These are phyloP conservation scores for Platismatia glauca DNA, from an alignment of 495 filamentous ascomycete genomes.

Conservation along the genomic window DNA sequence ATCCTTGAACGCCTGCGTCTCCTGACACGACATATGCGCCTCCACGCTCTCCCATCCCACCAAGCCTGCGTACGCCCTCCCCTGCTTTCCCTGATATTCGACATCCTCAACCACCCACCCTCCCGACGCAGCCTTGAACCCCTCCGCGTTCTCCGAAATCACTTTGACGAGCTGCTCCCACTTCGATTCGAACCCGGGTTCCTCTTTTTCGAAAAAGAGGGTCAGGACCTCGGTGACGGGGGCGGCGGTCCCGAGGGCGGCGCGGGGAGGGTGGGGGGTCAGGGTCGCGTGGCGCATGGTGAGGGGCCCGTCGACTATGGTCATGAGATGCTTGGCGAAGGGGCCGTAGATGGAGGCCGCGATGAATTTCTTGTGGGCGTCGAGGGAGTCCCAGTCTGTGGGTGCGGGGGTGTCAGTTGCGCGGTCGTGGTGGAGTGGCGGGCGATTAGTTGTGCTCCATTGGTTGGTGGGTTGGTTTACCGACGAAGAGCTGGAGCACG, in stretches of 20 bases:
- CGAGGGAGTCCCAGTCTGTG: slow-evolving; percentile 23
- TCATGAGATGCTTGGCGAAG: slow-evolving; percentile 19
- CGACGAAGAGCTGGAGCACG: slow-evolving; percentile 19
- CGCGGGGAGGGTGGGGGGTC: slow-evolving; percentile 27
- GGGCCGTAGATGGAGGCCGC: slow-evolving; percentile 16
- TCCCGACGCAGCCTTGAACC: slow-evolving; percentile 22
- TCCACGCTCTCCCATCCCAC: slow-evolving; percentile 50
- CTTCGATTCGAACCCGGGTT: slow-evolving; percentile 24
- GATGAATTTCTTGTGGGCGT: slow-evolving; percentile 22
- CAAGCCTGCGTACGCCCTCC: slow-evolving; percentile 33
- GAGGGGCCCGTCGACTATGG: slow-evolving; percentile 13
- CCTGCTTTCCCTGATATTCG: slow-evolving; percentile 38
- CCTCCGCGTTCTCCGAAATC: slow-evolving; percentile 28
- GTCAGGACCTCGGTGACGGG: slow-evolving; percentile 27
- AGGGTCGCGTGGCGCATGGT: slow-evolving; percentile 18
- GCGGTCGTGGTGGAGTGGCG: background rate
- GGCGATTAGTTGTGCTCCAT: too few species aligned
- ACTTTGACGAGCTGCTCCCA: slow-evolving; percentile 31
- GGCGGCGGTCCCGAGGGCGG: slow-evolving; percentile 27
- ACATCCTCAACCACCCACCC: slow-evolving; percentile 33
- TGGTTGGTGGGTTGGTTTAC: slow-evolving; percentile 8
- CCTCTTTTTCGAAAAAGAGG: slow-evolving; percentile 12
- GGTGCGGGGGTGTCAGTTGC: background rate
- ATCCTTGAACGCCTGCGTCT: slow-evolving; percentile 37
- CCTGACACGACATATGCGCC: slow-evolving; percentile 39